phyloP scores from a whole-genome alignment of 495 filamentous ascomycete species.

The Aspergillus ostianus region DNA sequence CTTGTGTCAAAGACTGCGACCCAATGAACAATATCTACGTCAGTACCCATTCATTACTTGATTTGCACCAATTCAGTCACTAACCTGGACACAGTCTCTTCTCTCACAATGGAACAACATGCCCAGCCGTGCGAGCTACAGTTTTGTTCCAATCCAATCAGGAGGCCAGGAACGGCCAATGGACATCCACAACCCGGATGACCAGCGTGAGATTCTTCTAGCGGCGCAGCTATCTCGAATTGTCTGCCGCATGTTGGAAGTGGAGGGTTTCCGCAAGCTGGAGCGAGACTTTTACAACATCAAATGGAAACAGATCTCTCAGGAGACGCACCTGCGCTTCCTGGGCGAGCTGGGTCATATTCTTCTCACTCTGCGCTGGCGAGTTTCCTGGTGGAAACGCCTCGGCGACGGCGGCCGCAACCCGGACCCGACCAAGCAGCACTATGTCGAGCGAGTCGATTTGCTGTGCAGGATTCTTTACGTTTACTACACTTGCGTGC shows the following conservation, averaged over 20 bases:
- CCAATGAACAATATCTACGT: conserved; percentile 44
- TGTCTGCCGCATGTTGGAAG: conserved; percentile 49
- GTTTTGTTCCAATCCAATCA: conserved; percentile 37
- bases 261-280: conserved; percentile 50
- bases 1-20: conserved; percentile 46
- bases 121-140: conserved; percentile 50
- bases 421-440: conserved; percentile 43
- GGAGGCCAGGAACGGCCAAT: conserved; percentile 37
- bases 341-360: conserved; percentile 45
- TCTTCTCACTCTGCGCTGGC: conserved; percentile 49
- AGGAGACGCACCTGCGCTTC: conserved; percentile 45
- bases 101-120: conserved; percentile 53
- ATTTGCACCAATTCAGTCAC: background rate
- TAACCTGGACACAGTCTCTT: conserved; percentile 33
- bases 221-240: conserved; percentile 50
- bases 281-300: conserved; percentile 52
- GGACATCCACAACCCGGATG: conserved; percentile 40
- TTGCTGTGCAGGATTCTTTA: conserved; percentile 50
- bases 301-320: conserved; percentile 50
- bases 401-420: conserved; percentile 45
- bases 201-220: conserved; percentile 44
- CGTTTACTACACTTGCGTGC: conserved; percentile 49
- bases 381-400: conserved; percentile 49
- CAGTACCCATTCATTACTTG: conserved; percentile 18
- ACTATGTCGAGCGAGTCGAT: conserved; percentile 47